These are phyloP conservation scores for Fusarium algeriense DNA, from an alignment of 2,329 filamentous ascomycete species.

Conservation along the genomic window DNA sequence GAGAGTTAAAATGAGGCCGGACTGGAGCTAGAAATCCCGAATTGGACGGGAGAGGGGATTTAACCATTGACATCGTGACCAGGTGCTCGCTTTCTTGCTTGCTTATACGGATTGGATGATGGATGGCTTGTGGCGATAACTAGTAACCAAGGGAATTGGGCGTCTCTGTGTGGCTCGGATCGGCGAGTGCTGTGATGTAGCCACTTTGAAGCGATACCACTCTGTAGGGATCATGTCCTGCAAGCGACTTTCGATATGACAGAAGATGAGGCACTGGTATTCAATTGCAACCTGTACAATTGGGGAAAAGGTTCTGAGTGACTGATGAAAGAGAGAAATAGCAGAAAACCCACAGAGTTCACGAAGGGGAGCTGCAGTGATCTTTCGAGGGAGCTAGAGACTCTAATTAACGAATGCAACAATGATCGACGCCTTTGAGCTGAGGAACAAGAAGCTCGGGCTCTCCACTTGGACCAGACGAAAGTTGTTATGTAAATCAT, in stretches of 20 bases:
- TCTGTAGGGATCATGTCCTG: conserved; percentile 44
- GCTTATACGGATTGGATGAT: conserved; percentile 23
- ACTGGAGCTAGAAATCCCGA: conserved; percentile 39
- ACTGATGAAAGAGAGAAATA: conserved; percentile 1
- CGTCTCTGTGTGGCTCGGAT: conserved; percentile 40
- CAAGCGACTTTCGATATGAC: conserved; percentile 27
- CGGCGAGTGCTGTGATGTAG: conserved; percentile 46
- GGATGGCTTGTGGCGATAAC: conserved; percentile 38
- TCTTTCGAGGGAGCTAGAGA: conserved; percentile 13
- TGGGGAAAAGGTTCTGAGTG: conserved; percentile 1
- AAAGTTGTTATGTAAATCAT: conserved; percentile 27
- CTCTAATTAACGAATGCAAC: conserved; percentile 36
- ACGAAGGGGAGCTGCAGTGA: not conserved
- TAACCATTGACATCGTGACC: conserved; percentile 39
- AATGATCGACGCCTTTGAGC: conserved; percentile 35
- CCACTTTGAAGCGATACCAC: conserved; percentile 41
- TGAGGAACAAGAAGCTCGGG: conserved; percentile 28
- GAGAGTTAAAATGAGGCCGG: conserved; percentile 65
- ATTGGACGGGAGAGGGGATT: conserved; percentile 37
- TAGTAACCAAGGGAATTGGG: conserved; percentile 14
- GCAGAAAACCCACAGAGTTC: not conserved
- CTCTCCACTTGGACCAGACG: conserved; percentile 33
- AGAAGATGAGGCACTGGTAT: conserved; percentile 3
- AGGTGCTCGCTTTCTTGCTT: not conserved
- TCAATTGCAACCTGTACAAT: conserved; percentile 13